Percentiles rank a stretch among this genome's conserved stretches.
Evolutionary conservation across 306 rosid genomes (phyloP).

Genomic region (Casuarina glauca): DNA sequence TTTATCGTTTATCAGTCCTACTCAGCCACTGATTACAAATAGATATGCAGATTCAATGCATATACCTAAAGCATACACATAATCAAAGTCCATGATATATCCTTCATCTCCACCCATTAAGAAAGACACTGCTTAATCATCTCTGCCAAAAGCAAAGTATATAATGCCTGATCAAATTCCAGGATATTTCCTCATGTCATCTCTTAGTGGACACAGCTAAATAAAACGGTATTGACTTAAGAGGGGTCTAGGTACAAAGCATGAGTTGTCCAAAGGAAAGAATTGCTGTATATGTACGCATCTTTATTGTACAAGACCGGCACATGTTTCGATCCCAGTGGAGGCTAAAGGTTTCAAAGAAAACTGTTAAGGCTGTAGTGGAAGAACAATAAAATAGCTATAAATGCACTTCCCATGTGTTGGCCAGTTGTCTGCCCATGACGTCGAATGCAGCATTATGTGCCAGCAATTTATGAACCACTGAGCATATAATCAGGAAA

Average conservation of each 20-base stretch:
- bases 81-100: no score
- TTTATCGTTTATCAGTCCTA: background rate
- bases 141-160: background rate
- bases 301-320: slow-evolving; percentile 8
- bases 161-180: background rate
- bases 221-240: no score
- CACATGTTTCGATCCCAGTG: slow-evolving; percentile 24
- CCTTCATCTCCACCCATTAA: no score
- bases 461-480: slow-evolving; percentile 23
- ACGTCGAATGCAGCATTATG: slow-evolving; percentile 1
- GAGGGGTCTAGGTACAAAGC: no score
- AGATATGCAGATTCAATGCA: background rate
- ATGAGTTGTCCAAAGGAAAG: slow-evolving; percentile 5
- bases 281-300: slow-evolving; percentile 13
- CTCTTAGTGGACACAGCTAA: no score
- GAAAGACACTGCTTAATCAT: no score
- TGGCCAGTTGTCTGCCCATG: slow-evolving; percentile 48
- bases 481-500: slow-evolving; percentile 6
- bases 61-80: no score
- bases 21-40: background rate
- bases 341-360: background rate
- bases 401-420: slow-evolving; percentile 39
- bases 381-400: slow-evolving; percentile 7
- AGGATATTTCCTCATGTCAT: background rate
- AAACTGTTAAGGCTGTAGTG: background rate